These are phyloP conservation scores for Suillus ampliporus DNA, from an alignment of 768 basidiomycete species.

Conservation along the genomic window DNA sequence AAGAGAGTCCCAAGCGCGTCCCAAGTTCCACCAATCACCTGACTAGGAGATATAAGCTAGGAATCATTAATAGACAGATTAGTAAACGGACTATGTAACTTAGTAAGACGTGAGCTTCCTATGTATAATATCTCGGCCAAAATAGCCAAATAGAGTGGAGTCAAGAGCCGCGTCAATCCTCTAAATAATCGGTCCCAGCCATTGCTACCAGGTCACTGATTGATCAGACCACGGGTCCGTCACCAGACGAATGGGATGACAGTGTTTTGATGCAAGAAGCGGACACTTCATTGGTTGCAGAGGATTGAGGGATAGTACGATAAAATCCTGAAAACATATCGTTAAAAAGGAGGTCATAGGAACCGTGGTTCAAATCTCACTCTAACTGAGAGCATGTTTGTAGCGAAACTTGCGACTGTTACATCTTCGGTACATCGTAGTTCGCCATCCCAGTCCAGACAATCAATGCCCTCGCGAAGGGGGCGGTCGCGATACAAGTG, in stretches of 20 bases:
- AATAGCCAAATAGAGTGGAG: background rate
- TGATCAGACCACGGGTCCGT: constrained; percentile 57
- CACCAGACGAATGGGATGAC: constrained; percentile 60
- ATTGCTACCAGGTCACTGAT: constrained; percentile 11
- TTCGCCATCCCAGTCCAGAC: constrained; percentile 69
- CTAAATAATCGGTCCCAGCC: background rate
- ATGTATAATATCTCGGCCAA: background rate
- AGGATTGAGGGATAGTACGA: constrained; percentile 56
- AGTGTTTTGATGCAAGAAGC: constrained; percentile 44
- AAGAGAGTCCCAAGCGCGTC: background rate
- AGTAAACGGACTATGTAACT: background rate
- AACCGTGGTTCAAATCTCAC: constrained; percentile 36
- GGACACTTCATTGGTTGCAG: constrained; percentile 43
- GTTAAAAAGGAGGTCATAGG: background rate
- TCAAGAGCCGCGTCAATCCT: background rate
- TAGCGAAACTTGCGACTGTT: constrained; percentile 51
- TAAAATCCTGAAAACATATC: constrained; percentile 54
- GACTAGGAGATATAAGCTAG: background rate
- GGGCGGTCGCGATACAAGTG: constrained; percentile 12
- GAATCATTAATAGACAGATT: background rate
- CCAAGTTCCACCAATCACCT: constrained; percentile 2
- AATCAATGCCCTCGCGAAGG: constrained; percentile 38
- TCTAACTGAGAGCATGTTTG: constrained; percentile 53
- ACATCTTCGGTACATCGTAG: constrained; percentile 45
- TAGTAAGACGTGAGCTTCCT: background rate